Base-by-base conservation (phyloP, 2,329 filamentous ascomycete genomes). In the Trichoderma gracile region DNA sequence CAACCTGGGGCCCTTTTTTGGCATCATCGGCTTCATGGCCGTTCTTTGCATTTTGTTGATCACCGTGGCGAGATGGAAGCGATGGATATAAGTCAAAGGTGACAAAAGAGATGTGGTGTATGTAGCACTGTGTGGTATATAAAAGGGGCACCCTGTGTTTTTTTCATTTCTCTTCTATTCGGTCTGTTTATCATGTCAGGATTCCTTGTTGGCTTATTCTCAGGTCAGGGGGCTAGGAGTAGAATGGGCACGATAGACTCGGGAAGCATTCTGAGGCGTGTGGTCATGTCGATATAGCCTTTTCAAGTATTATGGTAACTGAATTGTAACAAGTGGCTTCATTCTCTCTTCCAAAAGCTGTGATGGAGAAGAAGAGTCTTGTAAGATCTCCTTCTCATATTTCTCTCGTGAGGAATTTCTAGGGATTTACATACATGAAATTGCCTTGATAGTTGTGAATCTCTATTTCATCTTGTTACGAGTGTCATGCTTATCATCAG, bases 1-100 rank as follows among this genome's bases (percentile, higher is more conserved):
- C 0, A 80, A 80, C 43, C 81, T 93, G 33, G 76, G 80, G 4
- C 76, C 81, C 3, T 87, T 88, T 69, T 82, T 81, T 63, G 76
- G 73, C n/a, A 82, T 84, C 46, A 73, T 84, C 43, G 77, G 74
- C 15, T 78, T 79, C 63, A 83, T 93, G 69, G 72, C 85, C 17
- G 67, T 78, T 19, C 82, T 88, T 65, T 84, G 81, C 54, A 67
- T 79, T 14, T 54, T 82, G 3, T 80, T 81, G 53, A 69, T 86
- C 19, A 62, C 75, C 5, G 71, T 80, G 69, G 84, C 84, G 15
- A 77, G 82, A 57, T 75, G 73, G 67, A 76, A 77, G 69, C 73
- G 72, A 52, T 84, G 81, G 64, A 83, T 86, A 52, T 86, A 70
- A n/a, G n/a, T n/a, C n/a, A n/a, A n/a, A n/a, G n/a, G n/a, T n/a